These are phyloP conservation scores for Jamesozyma spencerorum DNA, from an alignment of 805 yeast species.

Conservation along the genomic window DNA sequence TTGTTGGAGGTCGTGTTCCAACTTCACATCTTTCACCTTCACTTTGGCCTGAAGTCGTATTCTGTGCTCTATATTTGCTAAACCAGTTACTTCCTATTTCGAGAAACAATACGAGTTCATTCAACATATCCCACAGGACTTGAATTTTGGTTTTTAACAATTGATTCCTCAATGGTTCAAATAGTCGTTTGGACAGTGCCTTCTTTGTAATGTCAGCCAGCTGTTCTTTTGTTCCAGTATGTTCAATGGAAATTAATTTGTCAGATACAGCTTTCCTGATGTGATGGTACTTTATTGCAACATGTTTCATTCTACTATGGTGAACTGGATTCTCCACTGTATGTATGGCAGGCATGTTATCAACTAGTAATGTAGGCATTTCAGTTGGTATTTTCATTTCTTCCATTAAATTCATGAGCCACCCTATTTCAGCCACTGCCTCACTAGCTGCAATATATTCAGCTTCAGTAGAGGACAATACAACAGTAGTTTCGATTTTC, in stretches of 20 bases:
- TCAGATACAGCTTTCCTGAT: neutral
- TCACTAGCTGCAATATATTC: conserved; percentile 5
- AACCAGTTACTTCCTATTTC: no score
- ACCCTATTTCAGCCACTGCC: conserved; percentile 2
- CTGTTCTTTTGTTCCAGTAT: neutral
- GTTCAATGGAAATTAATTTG: neutral
- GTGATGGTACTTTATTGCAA: neutral
- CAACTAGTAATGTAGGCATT: no score
- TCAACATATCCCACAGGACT: neutral
- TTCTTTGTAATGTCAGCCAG: neutral
- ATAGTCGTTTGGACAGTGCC: neutral
- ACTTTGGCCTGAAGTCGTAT: no score
- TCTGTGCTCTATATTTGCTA: no score
- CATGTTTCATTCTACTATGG: neutral
- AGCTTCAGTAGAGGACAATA: no score
- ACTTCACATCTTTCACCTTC: no score
- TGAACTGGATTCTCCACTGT: no score
- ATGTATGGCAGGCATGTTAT: no score
- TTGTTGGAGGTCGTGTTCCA: no score
- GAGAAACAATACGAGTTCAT: no score
- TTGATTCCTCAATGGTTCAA: neutral
- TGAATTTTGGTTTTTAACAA: neutral
- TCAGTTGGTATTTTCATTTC: neutral
- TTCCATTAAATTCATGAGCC: neutral
- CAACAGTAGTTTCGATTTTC: conserved; percentile 3